Base-by-base conservation (phyloP, 2,329 filamentous ascomycete genomes). In the Rutstroemia sp. region DNA sequence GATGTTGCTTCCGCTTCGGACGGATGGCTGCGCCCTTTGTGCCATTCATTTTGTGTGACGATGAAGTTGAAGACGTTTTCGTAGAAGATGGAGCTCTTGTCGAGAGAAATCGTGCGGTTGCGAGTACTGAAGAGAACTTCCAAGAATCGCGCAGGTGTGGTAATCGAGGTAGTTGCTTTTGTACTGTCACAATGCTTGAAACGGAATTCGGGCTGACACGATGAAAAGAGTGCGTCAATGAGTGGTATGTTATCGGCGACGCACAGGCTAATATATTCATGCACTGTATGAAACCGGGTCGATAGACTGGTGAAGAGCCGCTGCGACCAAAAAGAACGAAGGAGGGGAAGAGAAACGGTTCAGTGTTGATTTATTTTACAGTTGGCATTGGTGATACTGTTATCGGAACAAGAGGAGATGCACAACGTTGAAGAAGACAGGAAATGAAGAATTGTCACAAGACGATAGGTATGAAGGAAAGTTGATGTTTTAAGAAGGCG, bases 1-100 rank as follows among this genome's bases (percentile, higher is more conserved):
- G 62, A 54, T 68, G 62, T 51, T 66, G 64, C 59, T 70, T 71
- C 34, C 68, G 61, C 59, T 71, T 71, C 16, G 61, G 52, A 30
- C 44, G 55, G 12, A 48, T 47, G 36, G 61, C 21, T n/a, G 61
- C 59, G 30, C 63, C 64, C 57, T 67, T 66, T 27, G 51, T 58
- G 7, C 64, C 67, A 46, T 65, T 66, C 66, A 69, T 60, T 10
- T 38, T 45, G 47, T 17, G 40, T 14, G 5, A 23, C 12, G 34
- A 23, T 46, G 19, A 27, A 10, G 27, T 25, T 48, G 14, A 25
- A 30, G 8, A 51, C 46, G 9, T 36, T 42, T 23, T 50, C 30
- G 10, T 19, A 2, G 47, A 48, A 5, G 3, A 48, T 17, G 25
- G 27, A 19, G 48, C 27, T 27, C 44, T 36, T 27, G 36, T 44